Conservation (phyloP, 1,284 basidiomycete species). For the Trametes versicolor region DNA sequence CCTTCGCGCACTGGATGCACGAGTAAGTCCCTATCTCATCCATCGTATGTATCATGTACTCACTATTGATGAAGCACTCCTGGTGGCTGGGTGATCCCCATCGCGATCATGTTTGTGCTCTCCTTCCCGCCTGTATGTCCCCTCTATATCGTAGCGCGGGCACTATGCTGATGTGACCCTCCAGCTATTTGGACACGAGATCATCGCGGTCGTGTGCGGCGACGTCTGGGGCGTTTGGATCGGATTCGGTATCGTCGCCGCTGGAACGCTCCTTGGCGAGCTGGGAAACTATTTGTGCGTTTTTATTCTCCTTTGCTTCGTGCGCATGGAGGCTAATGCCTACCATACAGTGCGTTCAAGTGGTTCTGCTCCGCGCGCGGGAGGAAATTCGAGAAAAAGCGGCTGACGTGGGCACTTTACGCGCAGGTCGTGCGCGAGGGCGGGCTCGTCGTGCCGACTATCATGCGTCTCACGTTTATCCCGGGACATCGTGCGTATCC, state of each 20-base stretch:
- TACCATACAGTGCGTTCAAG: constrained; percentile 62
- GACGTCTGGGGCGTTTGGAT: constrained; percentile 77
- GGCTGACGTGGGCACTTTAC: constrained; percentile 79
- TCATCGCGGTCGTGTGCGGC: constrained; percentile 77
- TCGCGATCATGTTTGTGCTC: constrained; percentile 79
- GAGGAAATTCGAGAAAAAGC: constrained; percentile 74
- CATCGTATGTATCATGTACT: not conserved
- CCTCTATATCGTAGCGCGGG: no score
- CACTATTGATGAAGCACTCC: constrained; percentile 36
- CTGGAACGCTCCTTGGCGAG: constrained; percentile 74
- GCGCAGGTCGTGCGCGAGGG: constrained; percentile 81
- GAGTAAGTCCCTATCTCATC: constrained; percentile 43
- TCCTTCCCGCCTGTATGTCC: constrained; percentile 76
- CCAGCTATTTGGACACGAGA: constrained; percentile 81
- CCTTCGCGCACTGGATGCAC: constrained; percentile 61
- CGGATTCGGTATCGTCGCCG: constrained; percentile 73
- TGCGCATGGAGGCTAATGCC: not conserved
- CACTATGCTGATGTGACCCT: not conserved
- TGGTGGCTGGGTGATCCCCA: constrained; percentile 84
- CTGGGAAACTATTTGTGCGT: constrained; percentile 75
- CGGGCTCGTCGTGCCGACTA: constrained; percentile 79
- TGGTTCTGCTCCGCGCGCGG: constrained; percentile 69
- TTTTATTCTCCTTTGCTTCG: no score
- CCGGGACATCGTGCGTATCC: constrained; percentile 73
- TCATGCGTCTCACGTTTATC: constrained; percentile 79